phyloP scores from a whole-genome alignment of 305 asterid species.

The Salvia sclarea region DNA sequence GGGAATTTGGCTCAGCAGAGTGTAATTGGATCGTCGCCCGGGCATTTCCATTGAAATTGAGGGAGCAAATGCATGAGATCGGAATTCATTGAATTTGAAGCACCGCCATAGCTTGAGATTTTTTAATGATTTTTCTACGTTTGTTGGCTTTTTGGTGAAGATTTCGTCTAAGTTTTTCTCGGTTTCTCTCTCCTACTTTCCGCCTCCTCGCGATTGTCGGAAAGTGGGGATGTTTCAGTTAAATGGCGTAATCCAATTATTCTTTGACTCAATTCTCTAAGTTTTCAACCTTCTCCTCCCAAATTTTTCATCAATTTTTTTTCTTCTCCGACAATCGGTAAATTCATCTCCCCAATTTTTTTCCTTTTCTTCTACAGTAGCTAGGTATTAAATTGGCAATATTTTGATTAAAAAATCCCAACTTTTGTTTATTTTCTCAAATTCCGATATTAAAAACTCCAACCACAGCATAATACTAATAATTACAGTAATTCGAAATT shows the following conservation, averaged over 20 bases:
- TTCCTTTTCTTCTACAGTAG: too few species aligned
- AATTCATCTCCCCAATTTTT: too few species aligned
- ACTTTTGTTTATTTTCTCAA: too few species aligned
- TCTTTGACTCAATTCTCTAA: neutral
- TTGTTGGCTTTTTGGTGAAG: slow-evolving; percentile 6
- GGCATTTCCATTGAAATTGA: slow-evolving; percentile 61
- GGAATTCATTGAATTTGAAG: slow-evolving; percentile 42
- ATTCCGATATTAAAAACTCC: too few species aligned
- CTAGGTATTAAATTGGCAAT: too few species aligned
- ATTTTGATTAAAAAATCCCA: too few species aligned
- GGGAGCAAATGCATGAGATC: slow-evolving; percentile 26
- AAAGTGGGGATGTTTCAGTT: slow-evolving; percentile 34
- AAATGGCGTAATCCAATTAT: slow-evolving; percentile 33
- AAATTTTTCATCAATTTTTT: too few species aligned
- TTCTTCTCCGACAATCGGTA: too few species aligned
- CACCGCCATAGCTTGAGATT: slow-evolving; percentile 36
- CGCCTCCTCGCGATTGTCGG: slow-evolving; percentile 36
- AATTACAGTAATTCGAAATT: too few species aligned
- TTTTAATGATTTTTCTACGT: neutral
- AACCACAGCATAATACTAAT: too few species aligned
- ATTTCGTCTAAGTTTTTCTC: slow-evolving; percentile 8
- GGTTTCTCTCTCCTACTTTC: slow-evolving; percentile 23
- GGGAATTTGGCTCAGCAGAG: slow-evolving; percentile 58
- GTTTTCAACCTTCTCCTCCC: neutral
- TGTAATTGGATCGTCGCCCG: slow-evolving; percentile 70